Percentiles rank a stretch among this genome's conserved stretches.
Evolutionary conservation across 192 early-diverging fungal genomes (phyloP).

Genomic region (Backusella australiensis): DNA sequence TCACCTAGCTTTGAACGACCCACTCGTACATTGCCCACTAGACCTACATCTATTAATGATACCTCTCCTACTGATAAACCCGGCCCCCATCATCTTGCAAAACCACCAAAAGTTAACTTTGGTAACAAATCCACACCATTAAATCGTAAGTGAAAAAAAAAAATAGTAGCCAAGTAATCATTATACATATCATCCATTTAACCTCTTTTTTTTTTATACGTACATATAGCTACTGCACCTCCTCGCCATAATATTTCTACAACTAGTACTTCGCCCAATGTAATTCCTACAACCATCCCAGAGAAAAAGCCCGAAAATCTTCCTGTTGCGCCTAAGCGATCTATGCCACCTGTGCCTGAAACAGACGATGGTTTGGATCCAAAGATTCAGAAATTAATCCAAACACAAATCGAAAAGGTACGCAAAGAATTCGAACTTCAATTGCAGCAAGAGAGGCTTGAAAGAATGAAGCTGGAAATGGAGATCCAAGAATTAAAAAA

Average conservation of each 20-base stretch:
- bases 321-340: constrained; percentile 11
- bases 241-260: not conserved
- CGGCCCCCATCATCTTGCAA: not conserved
- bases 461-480: constrained; percentile 19
- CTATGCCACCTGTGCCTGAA: constrained; percentile 5
- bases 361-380: constrained; percentile 5
- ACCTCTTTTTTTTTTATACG: no score
- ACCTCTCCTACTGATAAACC: not conserved
- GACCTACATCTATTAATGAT: constrained; percentile 1
- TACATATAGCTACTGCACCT: not conserved
- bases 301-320: not conserved
- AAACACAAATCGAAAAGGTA: constrained; percentile 21
- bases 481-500: constrained; percentile 23
- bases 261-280: not conserved
- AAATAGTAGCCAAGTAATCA: no score
- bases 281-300: not conserved
- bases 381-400: constrained; percentile 6
- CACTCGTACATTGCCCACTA: constrained; percentile 20
- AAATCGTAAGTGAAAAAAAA: not conserved
- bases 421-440: constrained; percentile 19
- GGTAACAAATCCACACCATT: not conserved
- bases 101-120: constrained; percentile 11
- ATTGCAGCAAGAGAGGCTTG: constrained; percentile 19
- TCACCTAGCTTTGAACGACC: constrained; percentile 21
- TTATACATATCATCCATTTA: no score